Evolutionary conservation across 148 eudicot genomes (phyloP).

Genomic region (Dianthus caryophyllus): DNA sequence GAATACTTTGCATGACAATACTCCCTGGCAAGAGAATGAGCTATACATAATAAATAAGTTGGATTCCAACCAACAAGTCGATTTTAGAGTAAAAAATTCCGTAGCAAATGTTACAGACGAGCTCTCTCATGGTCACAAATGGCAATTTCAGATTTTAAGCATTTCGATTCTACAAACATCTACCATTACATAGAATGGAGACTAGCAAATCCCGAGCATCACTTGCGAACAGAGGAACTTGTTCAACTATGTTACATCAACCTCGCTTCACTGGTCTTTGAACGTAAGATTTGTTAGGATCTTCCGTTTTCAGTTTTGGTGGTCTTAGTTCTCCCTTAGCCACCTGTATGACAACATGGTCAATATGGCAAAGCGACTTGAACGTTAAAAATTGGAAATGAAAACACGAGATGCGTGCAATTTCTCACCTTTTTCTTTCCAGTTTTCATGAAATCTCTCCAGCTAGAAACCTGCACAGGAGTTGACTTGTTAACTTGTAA

Average conservation of each 20-base stretch:
- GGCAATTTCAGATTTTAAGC: background rate
- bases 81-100: background rate
- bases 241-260: slow-evolving; percentile 14
- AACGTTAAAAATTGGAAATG: background rate
- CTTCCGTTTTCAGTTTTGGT: slow-evolving; percentile 98
- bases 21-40: no score
- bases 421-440: slow-evolving; percentile 70
- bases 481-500: background rate
- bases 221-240: background rate
- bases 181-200: slow-evolving; percentile 8
- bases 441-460: slow-evolving; percentile 96
- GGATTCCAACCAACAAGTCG: no score
- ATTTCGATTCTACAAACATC: slow-evolving; percentile 6
- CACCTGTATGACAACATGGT: slow-evolving; percentile 36
- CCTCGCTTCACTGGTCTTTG: slow-evolving; percentile 93
- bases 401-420: background rate
- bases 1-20: no score
- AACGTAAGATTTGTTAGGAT: slow-evolving; percentile 94
- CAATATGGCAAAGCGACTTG: background rate
- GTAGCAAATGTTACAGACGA: slow-evolving; percentile 10
- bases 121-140: background rate
- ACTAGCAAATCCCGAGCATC: slow-evolving; percentile 6
- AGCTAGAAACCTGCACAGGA: slow-evolving; percentile 72
- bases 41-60: no score
- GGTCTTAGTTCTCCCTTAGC: slow-evolving; percentile 95